Conservation (phyloP, 1,139 yeast genomes). For the Taphrina deformans region DNA sequence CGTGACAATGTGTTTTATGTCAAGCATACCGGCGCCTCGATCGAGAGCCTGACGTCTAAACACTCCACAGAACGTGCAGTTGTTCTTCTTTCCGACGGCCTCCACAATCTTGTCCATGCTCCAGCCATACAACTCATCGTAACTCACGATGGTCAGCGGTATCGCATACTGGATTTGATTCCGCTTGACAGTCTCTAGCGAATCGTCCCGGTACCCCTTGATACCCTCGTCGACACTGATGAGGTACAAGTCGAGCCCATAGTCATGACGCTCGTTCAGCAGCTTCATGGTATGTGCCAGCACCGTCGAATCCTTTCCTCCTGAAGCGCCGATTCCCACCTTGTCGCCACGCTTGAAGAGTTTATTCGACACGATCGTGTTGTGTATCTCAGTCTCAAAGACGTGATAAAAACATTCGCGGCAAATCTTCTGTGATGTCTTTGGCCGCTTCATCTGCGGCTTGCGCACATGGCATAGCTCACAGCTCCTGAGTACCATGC, state of each 20-base stretch:
- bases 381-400: conserved; percentile 93
- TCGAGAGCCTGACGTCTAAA: conserved; percentile 94
- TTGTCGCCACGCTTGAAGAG: conserved; percentile 77
- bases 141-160: conserved; percentile 87
- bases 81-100: conserved; percentile 88
- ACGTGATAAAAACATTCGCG: conserved; percentile 85
- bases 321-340: conserved; percentile 97
- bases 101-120: conserved; percentile 98
- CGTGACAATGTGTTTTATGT: conserved; percentile 87
- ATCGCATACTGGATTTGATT: conserved; percentile 84
- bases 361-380: conserved; percentile 70
- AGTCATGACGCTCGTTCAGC: conserved; percentile 80
- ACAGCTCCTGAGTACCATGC: conserved; percentile 51
- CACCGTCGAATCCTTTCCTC: conserved; percentile 97
- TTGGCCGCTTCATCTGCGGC: conserved; percentile 89
- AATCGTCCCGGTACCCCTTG: conserved; percentile 94
- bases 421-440: conserved; percentile 87
- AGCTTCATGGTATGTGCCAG: conserved; percentile 84
- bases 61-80: conserved; percentile 98
- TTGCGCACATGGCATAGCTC: conserved; percentile 83
- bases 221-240: conserved; percentile 96
- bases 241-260: conserved; percentile 78
- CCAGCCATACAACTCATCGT: conserved; percentile 86
- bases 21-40: conserved; percentile 88
- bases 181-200: conserved; percentile 92